Evolutionary conservation across 371 early-diverging fungal species (phyloP), one percentile per base, ranked within the genome.

Genomic region (Chytridiales sp.): DNA sequence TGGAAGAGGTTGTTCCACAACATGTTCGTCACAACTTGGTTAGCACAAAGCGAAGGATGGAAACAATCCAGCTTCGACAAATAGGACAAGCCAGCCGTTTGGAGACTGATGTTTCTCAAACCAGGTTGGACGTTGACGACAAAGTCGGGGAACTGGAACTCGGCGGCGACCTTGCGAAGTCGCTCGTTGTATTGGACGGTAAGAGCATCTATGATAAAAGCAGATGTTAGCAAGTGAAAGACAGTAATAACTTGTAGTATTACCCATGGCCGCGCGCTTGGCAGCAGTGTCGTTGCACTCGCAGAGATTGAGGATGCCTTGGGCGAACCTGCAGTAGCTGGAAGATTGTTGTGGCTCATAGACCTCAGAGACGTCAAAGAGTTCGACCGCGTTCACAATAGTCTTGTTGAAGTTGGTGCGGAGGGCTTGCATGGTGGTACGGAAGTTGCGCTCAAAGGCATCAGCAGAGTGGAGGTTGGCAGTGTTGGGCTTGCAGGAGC

Each of bases 61-160:
- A 86, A 85, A 66, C 86, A 86, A 63, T 86, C 85, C 29, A 84
- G 62, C 1, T 80, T 79, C 49, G 85, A 82, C 56, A 85, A 59
- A 66, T 78, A 86, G 21, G 78, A 65, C 63, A 82, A 82, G 58
- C 80, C 80, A 22, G 65, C 59, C 2, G 74, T 74, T 56, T 84
- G 74, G 4, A 76, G 79, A n/a, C 11, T 9, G n/a, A 38, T 38
- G 36, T 51, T 38, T 21, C 36, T 19, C 19, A 36, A n/a, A 24
- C 15, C 52, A 26, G 86, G 85, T 42, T 86, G 84, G 42, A 77
- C 79, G 6, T 67, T 72, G 1, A 86, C 72, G 21, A 78, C 76
- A 63, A 84, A 86, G 2, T 71, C 52, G 34, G 67, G 60, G 5
- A 67, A 62, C 38, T 75, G 59, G 60, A 77, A 79, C 34, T 85